Evolutionary conservation across 2,329 filamentous ascomycete genomes (phyloP), one percentile per base, ranked within the genome.

Genomic region (Macrophomina tecta): DNA sequence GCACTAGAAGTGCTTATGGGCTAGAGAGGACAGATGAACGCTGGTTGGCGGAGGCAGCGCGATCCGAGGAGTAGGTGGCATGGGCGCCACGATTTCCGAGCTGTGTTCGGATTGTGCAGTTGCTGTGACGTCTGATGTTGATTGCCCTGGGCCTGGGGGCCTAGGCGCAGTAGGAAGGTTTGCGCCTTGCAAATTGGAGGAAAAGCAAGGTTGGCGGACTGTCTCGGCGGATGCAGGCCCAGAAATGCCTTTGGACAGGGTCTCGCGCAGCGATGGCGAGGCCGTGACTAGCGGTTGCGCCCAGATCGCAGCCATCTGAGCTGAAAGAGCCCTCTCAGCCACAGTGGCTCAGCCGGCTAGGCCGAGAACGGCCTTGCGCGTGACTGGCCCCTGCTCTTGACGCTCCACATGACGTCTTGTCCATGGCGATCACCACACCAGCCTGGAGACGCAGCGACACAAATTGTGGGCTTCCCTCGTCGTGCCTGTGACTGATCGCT

Each of bases 361-460:
- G 4, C 56, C 16, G 11, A 23, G 28, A 18, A n/a, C 56, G 42
- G 56, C 40, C 8, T 48, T 40, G 42, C 56, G 56, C 56, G 56
- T 61, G 56, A 61, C 28, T 5, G 42, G 28, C 7, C 56, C 56
- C 8, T n/a, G 40, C 40, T 14, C 42, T 7, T 12, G 38, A 11
- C 18, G 58, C 58, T 62, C 58, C 58, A 62, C 58, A 62, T 62
- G 58, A 62, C 58, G 58, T 49, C 45, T 49, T 18, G 30, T 40
- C 12, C 4, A 12, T 18, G 42, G n/a, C 58, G 58, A 62, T 62
- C 58, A 23, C 28, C 32, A 36, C 58, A 49, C 45, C 32, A 38
- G 45, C 46, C 14, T 49, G 58, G 42, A 62, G 58, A 51, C 5
- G 45, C 45, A 38, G 58, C 58, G 32, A 62, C 58, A 38, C 58